Evolutionary conservation across 1,284 basidiomycete genomes (phyloP), one percentile per base, ranked within the genome.

Genomic region (Boletus smithii): DNA sequence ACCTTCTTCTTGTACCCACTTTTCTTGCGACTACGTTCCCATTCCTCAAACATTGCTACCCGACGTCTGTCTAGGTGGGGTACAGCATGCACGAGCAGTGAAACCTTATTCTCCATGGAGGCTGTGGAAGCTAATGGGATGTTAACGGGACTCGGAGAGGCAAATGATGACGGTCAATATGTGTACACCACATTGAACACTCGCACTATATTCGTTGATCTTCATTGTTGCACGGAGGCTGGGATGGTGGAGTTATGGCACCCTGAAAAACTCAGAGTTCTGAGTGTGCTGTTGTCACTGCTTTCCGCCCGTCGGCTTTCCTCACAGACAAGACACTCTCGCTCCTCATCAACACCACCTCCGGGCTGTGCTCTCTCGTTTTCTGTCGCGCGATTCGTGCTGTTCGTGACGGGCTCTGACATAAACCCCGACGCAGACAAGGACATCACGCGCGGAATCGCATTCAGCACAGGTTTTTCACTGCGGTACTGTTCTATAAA

Each of bases 201-300:
- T 18, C 62, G 69, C 6, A 81, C 87, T 0, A 49, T 77, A 11
- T 73, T 79, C 30, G 56, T 76, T 1, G 74, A 83, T 35, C 54
- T 82, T 22, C 73, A 77, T 49, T 62, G 76, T 30, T 71, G 73
- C 9, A 72, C 81, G 8, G 87, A 91, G 53, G 77, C 78, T 4
- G 64, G 88, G 17, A 79, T 80, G 39, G 48, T 88, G 37, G 86
- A 91, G 60, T 65, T 91, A 9, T 91, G 88, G 86, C 79, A 87
- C 49, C 77, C 77, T 5, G 72, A 77, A 39, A 82, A 82, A 18
- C 69, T 90, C 40, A 73, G 75, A 34, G 75, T 79, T 3, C 62
- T 85, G 22, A 68, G 72, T 9, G 70, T 75, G 2, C 53, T 73
- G 26, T 49, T 74, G 55, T 59, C 59, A 49, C 35, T 51, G 11